Evolutionary conservation across 306 rosid species (phyloP), one percentile per base, ranked within the genome.

Genomic region (Ceratonia siliqua): DNA sequence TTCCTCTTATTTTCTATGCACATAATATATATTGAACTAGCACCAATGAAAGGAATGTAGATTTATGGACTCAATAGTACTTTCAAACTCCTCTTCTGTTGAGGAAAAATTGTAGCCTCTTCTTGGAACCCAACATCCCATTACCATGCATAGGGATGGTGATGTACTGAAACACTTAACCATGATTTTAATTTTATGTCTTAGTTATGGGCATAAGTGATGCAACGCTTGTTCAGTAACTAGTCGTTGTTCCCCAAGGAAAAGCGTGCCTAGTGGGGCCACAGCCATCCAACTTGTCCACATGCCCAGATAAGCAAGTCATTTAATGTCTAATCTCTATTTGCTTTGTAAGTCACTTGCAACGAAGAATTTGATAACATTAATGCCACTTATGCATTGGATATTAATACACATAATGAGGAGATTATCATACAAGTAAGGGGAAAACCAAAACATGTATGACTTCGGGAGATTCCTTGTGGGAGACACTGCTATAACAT

Each of bases 11-110:
- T 82, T 66, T 46, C 58, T 36, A 25, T 48, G 36, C 56, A 70
- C 17, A 10, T 35, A 70, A 71, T 81, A 85, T 85, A 75, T 78
- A 81, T 81, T 71, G 74, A 67, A 59, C 66, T 39, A 30, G 50
- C 55, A 76, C 53, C 39, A 83, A 22, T 48, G 30, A 17, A 59
- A 39, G 43, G 63, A 67, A 72, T 65, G 66, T 49, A 81, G 38
- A 78, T 72, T 64, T 59, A 74, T 62, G 74, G 22, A 74, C 61
- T 62, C 62, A 78, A 12, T 55, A 56, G 69, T 62, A 43, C 43
- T 55, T 30, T 70, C 78, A 81, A 53, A 33, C 32, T 24, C 21
- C 57, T 71, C 63, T 49, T 75, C 43, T 75, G 6, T 70, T 33
- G 14, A 13, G 20, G 33, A 9, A 78, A 72, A 71, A 85, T 81